Conservation (phyloP, 1,139 yeast genomes). For the Schwanniomyces etchellsii region DNA sequence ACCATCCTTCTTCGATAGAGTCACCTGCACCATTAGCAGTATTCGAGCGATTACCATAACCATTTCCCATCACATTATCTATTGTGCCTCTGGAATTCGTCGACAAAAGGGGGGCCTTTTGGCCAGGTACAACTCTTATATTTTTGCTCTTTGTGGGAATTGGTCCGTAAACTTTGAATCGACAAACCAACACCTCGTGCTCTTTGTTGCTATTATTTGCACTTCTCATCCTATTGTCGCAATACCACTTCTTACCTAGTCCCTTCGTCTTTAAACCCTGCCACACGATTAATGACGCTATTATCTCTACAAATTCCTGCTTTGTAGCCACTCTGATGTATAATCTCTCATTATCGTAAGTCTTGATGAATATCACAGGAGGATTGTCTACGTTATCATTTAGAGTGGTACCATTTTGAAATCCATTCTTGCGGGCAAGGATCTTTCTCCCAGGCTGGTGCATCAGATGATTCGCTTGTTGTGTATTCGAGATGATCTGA, state of each 20-base stretch:
- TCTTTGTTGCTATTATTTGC: constrained; percentile 21
- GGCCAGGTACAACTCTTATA: constrained; percentile 37
- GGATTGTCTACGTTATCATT: constrained; percentile 20
- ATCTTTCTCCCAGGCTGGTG: background rate
- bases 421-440: background rate
- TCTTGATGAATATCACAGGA: constrained; percentile 43
- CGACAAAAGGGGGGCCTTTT: constrained; percentile 38
- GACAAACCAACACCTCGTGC: constrained; percentile 51
- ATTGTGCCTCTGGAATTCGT: background rate
- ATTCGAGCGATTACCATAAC: constrained; percentile 1
- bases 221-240: constrained; percentile 31
- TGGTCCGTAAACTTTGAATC: constrained; percentile 63
- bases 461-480: background rate
- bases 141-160: constrained; percentile 40
- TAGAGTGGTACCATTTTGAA: constrained; percentile 1
- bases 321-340: constrained; percentile 42
- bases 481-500: constrained; percentile 19
- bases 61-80: constrained; percentile 2
- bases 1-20: constrained; percentile 58
- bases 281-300: constrained; percentile 59
- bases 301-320: constrained; percentile 40
- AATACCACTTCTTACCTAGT: constrained; percentile 52
- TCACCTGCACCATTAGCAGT: constrained; percentile 6
- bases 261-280: constrained; percentile 56
- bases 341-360: constrained; percentile 41